Percentiles rank a stretch among this genome's conserved stretches.
Evolutionary conservation across 148 eudicot genomes (phyloP).

Genomic region (Oxyria digyna): DNA sequence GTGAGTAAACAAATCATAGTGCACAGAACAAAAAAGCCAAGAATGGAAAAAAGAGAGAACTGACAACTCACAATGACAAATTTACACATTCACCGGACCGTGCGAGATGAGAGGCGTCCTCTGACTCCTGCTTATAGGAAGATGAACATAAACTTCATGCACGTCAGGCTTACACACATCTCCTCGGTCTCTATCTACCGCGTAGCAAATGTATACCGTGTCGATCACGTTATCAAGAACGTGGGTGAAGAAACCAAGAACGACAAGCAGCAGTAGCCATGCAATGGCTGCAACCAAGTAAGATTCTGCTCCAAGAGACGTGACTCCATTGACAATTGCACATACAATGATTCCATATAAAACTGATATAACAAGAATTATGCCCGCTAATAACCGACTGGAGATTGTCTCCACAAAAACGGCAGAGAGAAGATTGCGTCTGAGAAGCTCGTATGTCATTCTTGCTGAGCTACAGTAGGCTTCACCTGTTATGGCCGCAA

Average conservation of each 20-base stretch:
- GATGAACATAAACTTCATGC: conserved; percentile 79
- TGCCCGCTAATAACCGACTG: conserved; percentile 67
- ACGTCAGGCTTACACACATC: conserved; percentile 55
- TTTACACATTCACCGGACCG: conserved; percentile 47
- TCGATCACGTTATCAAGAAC: conserved; percentile 75
- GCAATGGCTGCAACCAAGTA: conserved; percentile 52
- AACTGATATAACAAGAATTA: conserved; percentile 66
- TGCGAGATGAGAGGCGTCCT: conserved; percentile 28
- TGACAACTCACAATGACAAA: conserved; percentile 6
- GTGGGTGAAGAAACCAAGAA: conserved; percentile 61
- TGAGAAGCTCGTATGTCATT: conserved; percentile 87
- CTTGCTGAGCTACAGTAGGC: conserved; percentile 84
- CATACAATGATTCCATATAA: conserved; percentile 61
- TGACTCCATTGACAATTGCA: conserved; percentile 44
- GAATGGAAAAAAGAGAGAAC: neutral
- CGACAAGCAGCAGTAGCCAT: conserved; percentile 47
- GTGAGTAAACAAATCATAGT: conserved; percentile 3
- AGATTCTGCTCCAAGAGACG: conserved; percentile 48
- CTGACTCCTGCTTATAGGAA: conserved; percentile 67
- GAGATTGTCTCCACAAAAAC: conserved; percentile 92
- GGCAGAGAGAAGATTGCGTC: conserved; percentile 83
- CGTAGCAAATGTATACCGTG: conserved; percentile 82
- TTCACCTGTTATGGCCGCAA: conserved; percentile 96
- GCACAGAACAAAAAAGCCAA: neutral
- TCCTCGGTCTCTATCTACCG: conserved; percentile 69